Percentiles rank a stretch among this genome's conserved stretches.
These are phyloP conservation scores for Tulasnella sp. DNA, from an alignment of 768 basidiomycete genomes.

Conservation along the genomic window DNA sequence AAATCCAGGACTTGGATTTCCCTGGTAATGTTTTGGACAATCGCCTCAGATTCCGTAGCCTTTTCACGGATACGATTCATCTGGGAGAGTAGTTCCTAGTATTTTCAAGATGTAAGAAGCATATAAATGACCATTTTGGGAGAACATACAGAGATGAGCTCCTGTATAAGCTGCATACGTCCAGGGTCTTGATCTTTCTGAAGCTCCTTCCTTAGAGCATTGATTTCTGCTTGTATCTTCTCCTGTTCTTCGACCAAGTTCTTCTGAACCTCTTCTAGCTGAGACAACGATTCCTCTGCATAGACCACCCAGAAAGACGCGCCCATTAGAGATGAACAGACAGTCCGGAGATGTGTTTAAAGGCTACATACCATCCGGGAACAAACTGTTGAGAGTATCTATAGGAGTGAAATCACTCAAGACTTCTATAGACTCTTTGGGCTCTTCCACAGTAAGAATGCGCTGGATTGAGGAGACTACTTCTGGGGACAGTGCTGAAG, in stretches of 20 bases:
- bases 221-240: constrained; percentile 59
- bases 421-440: constrained; percentile 31
- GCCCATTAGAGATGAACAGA: neutral
- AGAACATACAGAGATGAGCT: constrained; percentile 76
- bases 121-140: neutral
- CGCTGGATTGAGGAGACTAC: constrained; percentile 57
- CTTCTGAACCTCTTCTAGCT: constrained; percentile 57
- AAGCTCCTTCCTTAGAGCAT: constrained; percentile 51
- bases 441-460: constrained; percentile 41
- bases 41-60: constrained; percentile 91
- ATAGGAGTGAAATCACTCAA: constrained; percentile 23
- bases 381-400: constrained; percentile 45
- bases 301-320: neutral
- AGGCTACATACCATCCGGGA: constrained; percentile 58
- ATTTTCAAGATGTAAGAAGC: neutral
- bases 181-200: constrained; percentile 71
- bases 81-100: constrained; percentile 81
- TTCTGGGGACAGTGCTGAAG: constrained; percentile 50
- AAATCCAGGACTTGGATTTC: constrained; percentile 87
- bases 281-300: constrained; percentile 60
- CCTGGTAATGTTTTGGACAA: constrained; percentile 87
- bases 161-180: constrained; percentile 82
- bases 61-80: constrained; percentile 95
- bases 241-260: constrained; percentile 55
- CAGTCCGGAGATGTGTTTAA: neutral